phyloP scores from a whole-genome alignment of 345 rosid genomes.

The Camelina hispida region DNA sequence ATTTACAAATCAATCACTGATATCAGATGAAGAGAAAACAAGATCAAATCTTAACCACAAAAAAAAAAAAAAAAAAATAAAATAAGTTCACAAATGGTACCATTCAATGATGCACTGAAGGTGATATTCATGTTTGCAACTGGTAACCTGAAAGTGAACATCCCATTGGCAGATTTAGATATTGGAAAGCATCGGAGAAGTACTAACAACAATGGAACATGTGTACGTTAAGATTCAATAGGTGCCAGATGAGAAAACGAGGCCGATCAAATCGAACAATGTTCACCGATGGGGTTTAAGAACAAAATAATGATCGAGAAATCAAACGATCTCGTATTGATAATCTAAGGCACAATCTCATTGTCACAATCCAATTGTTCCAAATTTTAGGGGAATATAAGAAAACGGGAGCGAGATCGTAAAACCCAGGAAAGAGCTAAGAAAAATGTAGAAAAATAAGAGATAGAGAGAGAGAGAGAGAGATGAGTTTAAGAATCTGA shows the following conservation, averaged over 20 bases:
- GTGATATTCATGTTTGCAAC: conserved; percentile 95
- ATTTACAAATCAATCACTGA: conserved; percentile 26
- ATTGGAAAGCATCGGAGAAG: neutral
- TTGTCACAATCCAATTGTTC: neutral
- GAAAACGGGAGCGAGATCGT: conserved; percentile 1
- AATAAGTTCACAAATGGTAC: conserved; percentile 36
- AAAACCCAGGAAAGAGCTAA: conserved; percentile 11
- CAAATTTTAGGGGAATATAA: neutral
- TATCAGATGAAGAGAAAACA: neutral
- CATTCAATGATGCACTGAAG: conserved; percentile 97
- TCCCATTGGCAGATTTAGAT: conserved; percentile 1
- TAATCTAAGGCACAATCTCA: neutral
- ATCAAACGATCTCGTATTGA: conserved; percentile 23
- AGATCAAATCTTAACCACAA: neutral
- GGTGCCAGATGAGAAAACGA: neutral
- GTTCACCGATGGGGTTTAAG: neutral
- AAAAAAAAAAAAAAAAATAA: no score
- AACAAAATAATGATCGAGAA: neutral
- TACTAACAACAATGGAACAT: neutral
- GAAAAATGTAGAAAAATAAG: neutral
- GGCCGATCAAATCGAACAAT: neutral
- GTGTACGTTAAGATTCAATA: neutral
- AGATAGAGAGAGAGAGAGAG: neutral
- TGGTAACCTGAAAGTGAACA: conserved; percentile 59
- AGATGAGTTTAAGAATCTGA: conserved; percentile 21